A percentile compares a stretch with the other conserved stretches of the same genome.
Conservation (phyloP, 805 yeast species). For the Candida multigemmis region DNA sequence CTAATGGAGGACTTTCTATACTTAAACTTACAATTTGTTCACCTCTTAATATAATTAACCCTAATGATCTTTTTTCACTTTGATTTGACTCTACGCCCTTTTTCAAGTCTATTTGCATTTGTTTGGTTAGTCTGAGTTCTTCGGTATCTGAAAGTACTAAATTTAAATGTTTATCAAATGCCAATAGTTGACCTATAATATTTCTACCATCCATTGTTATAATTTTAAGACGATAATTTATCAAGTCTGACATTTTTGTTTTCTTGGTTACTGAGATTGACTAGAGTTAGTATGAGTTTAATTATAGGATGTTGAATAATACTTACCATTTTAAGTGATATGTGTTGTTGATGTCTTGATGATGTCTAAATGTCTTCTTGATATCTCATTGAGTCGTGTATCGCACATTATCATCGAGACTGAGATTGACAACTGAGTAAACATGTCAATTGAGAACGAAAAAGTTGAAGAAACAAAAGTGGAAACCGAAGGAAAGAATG, state of each 20-base stretch:
- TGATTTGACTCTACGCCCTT: conserved; percentile 23
- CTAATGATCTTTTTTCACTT: conserved; percentile 62
- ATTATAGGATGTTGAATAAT: conserved; percentile 1
- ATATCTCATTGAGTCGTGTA: no score
- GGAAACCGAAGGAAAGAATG: conserved; percentile 3
- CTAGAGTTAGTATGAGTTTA: conserved; percentile 3
- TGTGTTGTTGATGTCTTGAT: not conserved
- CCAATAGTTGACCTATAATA: conserved; percentile 70
- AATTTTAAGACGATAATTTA: conserved; percentile 66
- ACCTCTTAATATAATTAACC: conserved; percentile 79
- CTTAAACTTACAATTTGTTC: conserved; percentile 71
- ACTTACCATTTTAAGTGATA: conserved; percentile 1
- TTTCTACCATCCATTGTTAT: conserved; percentile 71
- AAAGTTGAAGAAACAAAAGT: conserved; percentile 1
- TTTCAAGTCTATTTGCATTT: conserved; percentile 33
- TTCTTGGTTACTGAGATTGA: conserved; percentile 18
- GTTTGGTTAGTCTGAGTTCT: conserved; percentile 70
- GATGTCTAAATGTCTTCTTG: not conserved
- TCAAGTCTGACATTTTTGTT: conserved; percentile 51
- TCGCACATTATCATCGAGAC: conserved; percentile 3
- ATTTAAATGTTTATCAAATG: conserved; percentile 88
- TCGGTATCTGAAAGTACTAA: conserved; percentile 76
- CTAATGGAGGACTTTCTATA: conserved; percentile 55
- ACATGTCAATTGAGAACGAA: conserved; percentile 5
- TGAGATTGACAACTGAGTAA: conserved; percentile 3